Evolutionary conservation across 352 stramenopile species (phyloP).

Genomic region (Phytopythium kandeliae): DNA sequence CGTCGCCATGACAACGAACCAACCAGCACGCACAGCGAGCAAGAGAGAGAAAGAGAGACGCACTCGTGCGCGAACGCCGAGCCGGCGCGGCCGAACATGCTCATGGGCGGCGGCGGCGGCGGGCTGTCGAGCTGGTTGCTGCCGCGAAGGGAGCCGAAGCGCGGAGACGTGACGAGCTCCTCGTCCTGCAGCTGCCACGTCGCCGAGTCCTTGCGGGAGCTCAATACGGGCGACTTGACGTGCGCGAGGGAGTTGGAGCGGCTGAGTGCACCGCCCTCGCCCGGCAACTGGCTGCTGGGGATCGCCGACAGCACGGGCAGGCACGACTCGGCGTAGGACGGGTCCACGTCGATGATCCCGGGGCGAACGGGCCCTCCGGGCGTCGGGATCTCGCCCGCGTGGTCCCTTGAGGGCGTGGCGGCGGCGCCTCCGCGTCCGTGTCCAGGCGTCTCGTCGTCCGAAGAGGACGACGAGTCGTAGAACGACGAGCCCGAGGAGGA

Average conservation of each 20-base stretch:
- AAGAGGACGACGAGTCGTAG: constrained; percentile 40
- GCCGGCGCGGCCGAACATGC: constrained; percentile 24
- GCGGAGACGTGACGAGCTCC: constrained; percentile 52
- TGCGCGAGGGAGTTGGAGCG: constrained; percentile 21
- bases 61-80: constrained; percentile 25
- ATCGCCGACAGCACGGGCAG: constrained; percentile 41
- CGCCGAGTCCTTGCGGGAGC: constrained; percentile 51
- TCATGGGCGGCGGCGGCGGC: constrained; percentile 9
- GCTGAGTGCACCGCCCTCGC: constrained; percentile 28
- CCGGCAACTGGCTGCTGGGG: constrained; percentile 35
- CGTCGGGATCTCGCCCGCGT: constrained; percentile 2
- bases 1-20: background rate
- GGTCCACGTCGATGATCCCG: constrained; percentile 22
- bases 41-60: too few relatives aligned
- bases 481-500: constrained; percentile 52
- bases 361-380: constrained; percentile 5
- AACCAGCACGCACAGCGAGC: background rate
- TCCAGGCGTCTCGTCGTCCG: constrained; percentile 38
- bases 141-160: constrained; percentile 28
- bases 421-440: constrained; percentile 1
- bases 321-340: constrained; percentile 39
- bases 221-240: constrained; percentile 54
- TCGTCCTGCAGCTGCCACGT: constrained; percentile 70
- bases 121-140: constrained; percentile 12
- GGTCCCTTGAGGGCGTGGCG: constrained; percentile 5